These are phyloP conservation scores for Fusarium praegraminearum DNA, from an alignment of 2,329 filamentous ascomycete species.

Conservation along the genomic window DNA sequence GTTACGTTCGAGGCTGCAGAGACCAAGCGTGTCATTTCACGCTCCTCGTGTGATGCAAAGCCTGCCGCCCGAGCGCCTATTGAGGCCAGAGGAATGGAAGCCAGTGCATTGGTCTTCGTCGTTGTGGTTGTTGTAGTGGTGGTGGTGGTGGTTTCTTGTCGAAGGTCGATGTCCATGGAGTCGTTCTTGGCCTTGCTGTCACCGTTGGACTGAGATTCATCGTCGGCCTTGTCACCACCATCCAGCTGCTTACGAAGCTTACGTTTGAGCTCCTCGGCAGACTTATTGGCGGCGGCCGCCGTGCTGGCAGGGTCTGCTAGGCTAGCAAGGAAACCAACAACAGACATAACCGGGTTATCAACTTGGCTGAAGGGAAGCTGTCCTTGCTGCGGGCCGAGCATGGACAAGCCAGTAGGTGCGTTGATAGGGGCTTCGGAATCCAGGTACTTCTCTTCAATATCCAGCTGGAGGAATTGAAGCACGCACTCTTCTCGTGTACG, in stretches of 20 bases:
- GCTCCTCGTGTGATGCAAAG: conserved; percentile 94
- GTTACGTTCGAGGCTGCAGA: conserved; percentile 92
- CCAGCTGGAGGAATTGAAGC: conserved; percentile 93
- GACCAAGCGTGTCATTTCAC: conserved; percentile 94
- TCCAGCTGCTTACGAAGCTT: conserved; percentile 84
- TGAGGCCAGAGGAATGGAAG: conserved; percentile 85
- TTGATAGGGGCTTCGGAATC: conserved; percentile 74
- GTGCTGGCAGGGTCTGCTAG: conserved; percentile 91
- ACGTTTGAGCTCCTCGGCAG: conserved; percentile 86
- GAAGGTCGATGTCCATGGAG: conserved; percentile 73
- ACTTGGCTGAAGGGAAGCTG: conserved; percentile 90
- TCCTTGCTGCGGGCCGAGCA: conserved; percentile 79
- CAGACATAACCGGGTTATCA: conserved; percentile 96
- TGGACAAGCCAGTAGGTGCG: conserved; percentile 68
- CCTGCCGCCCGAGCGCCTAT: conserved; percentile 88
- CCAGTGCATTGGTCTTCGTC: conserved; percentile 64
- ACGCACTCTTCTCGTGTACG: conserved; percentile 96
- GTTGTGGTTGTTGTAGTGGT: conserved; percentile 63
- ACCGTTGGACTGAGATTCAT: conserved; percentile 66
- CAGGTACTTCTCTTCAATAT: conserved; percentile 97
- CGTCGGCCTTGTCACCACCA: conserved; percentile 55
- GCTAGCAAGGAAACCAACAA: conserved; percentile 92
- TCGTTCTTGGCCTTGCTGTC: conserved; percentile 69
- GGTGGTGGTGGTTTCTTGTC: conserved; percentile 66
- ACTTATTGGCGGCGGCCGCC: conserved; percentile 89